phyloP scores from a whole-genome alignment of 345 rosid species.

The Euclidium syriacum region DNA sequence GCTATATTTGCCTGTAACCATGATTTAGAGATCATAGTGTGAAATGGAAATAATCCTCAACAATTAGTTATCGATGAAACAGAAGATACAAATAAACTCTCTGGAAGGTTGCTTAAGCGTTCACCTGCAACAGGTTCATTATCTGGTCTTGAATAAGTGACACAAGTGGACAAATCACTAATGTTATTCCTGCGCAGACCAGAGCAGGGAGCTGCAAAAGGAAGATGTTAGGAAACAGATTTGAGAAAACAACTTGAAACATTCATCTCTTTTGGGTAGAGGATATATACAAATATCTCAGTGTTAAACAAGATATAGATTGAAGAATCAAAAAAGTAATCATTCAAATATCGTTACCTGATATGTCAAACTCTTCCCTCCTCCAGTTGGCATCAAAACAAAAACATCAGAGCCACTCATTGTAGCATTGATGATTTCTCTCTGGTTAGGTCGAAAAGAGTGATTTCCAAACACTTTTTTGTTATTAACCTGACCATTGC shows the following conservation, averaged over 20 bases:
- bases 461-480: slow-evolving; percentile 97
- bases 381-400: slow-evolving; percentile 99
- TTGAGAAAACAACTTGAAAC: slow-evolving; percentile 4
- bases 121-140: slow-evolving; percentile 95
- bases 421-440: slow-evolving; percentile 92
- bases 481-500: slow-evolving; percentile 57
- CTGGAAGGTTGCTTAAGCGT: slow-evolving; percentile 4
- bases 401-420: slow-evolving; percentile 98
- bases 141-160: slow-evolving; percentile 99
- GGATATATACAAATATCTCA: slow-evolving; percentile 4
- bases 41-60: not conserved
- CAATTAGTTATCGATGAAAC: slow-evolving; percentile 1
- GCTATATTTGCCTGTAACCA: slow-evolving; percentile 73
- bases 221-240: slow-evolving; percentile 10
- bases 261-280: slow-evolving; percentile 1
- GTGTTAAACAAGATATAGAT: not conserved
- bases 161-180: slow-evolving; percentile 92
- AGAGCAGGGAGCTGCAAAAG: slow-evolving; percentile 86
- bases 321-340: not conserved
- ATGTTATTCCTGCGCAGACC: slow-evolving; percentile 77
- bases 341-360: slow-evolving; percentile 46
- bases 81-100: slow-evolving; percentile 4
- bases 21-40: slow-evolving; percentile 15
- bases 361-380: slow-evolving; percentile 96
- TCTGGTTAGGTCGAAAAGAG: slow-evolving; percentile 95